These are phyloP conservation scores for Cucurbita moschata DNA, from an alignment of 306 rosid species.

Conservation along the genomic window DNA sequence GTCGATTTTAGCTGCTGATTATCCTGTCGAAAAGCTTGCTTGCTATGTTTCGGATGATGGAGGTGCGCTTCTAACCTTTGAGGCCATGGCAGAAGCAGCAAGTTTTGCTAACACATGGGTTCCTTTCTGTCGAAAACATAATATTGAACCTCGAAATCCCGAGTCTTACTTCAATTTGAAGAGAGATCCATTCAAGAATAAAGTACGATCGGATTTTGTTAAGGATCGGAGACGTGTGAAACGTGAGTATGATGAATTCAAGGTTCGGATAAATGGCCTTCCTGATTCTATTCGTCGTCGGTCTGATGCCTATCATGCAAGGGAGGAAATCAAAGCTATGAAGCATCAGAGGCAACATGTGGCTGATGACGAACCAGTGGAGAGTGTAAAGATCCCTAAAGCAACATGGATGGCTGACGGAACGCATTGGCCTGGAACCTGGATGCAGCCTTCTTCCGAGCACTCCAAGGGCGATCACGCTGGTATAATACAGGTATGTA, in stretches of 20 bases:
- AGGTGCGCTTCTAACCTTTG: conserved; percentile 90
- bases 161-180: conserved; percentile 79
- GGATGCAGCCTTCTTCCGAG: conserved; percentile 56
- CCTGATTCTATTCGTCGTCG: conserved; percentile 91
- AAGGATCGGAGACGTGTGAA: conserved; percentile 83
- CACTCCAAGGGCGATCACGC: conserved; percentile 88
- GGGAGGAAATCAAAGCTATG: conserved; percentile 95
- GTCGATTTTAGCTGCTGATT: conserved; percentile 82
- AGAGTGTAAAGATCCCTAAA: conserved; percentile 58
- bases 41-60: conserved; percentile 98
- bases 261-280: conserved; percentile 74
- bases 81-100: conserved; percentile 99
- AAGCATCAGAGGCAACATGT: conserved; percentile 63
- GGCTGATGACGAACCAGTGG: conserved; percentile 45
- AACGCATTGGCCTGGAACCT: conserved; percentile 97
- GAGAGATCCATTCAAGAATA: conserved; percentile 89
- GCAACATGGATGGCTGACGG: conserved; percentile 99
- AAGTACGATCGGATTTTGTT: conserved; percentile 73
- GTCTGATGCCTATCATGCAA: conserved; percentile 87
- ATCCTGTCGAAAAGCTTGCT: conserved; percentile 90
- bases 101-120: conserved; percentile 86
- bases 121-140: conserved; percentile 89
- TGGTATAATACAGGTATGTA: conserved; percentile 77
- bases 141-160: conserved; percentile 86
- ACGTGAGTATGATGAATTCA: conserved; percentile 95